Base-by-base conservation (phyloP, 2,329 filamentous ascomycete genomes). In the Fusarium nanum region DNA sequence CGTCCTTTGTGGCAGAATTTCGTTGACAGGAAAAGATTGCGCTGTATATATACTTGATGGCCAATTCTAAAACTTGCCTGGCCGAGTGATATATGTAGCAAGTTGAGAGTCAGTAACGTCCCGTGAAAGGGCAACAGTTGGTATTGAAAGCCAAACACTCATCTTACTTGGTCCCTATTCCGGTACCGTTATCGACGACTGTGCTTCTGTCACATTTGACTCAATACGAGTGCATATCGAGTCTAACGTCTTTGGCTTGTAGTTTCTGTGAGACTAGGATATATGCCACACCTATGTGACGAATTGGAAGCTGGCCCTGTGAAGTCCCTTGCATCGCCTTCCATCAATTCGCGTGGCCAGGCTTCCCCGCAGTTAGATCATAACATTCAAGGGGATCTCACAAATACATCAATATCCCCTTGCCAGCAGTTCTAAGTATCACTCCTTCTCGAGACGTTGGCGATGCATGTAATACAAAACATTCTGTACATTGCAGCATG, bases 271-370 rank as follows among this genome's bases (percentile, higher is more conserved):
- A 46, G 44, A 34, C 30, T 40, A 34, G 23, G 42, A 64, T 44
- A 64, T 30, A n/a, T 22, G 23, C 27, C 28, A 66, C 40, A 49
- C 45, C 20, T 40, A 11, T 30, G 45, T 32, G 60, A 64, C 64
- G 8, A 34, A 37, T 45, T 48, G 25, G 23, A 46, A 59, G 48
- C 37, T 56, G 37, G 34, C 23, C 56, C 42, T 27, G 37, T 64
- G 56, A 30, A 64, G 48, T 63, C 48, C 46, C 30, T 64, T 41
- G 45, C 54, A 56, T 60, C 34, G 30, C 28, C 53, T 48, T 48
- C 48, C 52, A 58, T 62, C 56, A 66, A 64, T 44, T 71, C 60
- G 64, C 52, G 45, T 62, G 49, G 67, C 60, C 55, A 57, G 41
- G 48, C 56, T 71, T 70, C 68, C 64, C 60, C 64, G 52, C 64